These are phyloP conservation scores for Euphorbia corollata DNA, from an alignment of 441 rosid species.

Conservation along the genomic window DNA sequence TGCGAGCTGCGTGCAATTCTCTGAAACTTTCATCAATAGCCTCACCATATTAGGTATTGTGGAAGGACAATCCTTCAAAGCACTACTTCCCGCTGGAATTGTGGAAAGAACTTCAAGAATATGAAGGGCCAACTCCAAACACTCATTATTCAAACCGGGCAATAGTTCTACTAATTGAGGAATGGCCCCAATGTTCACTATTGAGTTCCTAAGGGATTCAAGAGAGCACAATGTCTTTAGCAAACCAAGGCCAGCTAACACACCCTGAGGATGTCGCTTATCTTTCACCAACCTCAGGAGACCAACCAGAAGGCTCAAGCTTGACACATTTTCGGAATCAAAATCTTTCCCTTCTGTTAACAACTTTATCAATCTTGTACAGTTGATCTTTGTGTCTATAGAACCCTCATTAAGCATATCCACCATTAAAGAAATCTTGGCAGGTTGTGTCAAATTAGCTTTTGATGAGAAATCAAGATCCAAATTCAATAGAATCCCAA, in stretches of 20 bases:
- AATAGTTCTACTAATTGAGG: slow-evolving; percentile 56
- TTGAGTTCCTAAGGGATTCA: slow-evolving; percentile 40
- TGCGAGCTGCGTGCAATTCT: slow-evolving; percentile 59
- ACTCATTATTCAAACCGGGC: slow-evolving; percentile 45
- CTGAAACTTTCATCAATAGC: slow-evolving; percentile 67
- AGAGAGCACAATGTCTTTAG: slow-evolving; percentile 45
- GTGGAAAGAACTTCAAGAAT: slow-evolving; percentile 55
- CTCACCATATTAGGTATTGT: slow-evolving; percentile 58
- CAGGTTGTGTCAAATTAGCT: slow-evolving; percentile 56
- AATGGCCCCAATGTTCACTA: slow-evolving; percentile 60
- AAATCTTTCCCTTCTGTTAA: slow-evolving; percentile 53
- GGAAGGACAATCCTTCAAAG: slow-evolving; percentile 57
- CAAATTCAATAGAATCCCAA: slow-evolving; percentile 65
- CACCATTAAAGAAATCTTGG: slow-evolving; percentile 65
- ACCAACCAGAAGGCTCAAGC: slow-evolving; percentile 65
- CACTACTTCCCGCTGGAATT: slow-evolving; percentile 50
- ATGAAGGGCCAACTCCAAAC: slow-evolving; percentile 60
- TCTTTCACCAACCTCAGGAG: slow-evolving; percentile 67
- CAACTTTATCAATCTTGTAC: slow-evolving; percentile 45
- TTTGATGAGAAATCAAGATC: slow-evolving; percentile 50
- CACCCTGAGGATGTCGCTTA: slow-evolving; percentile 52
- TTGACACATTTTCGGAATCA: slow-evolving; percentile 46
- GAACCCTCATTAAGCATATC: slow-evolving; percentile 82
- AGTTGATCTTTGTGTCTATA: slow-evolving; percentile 62
- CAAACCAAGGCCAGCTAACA: slow-evolving; percentile 50